Base-by-base conservation (phyloP, 2,329 filamentous ascomycete genomes). In the Trichoderma sp. region DNA sequence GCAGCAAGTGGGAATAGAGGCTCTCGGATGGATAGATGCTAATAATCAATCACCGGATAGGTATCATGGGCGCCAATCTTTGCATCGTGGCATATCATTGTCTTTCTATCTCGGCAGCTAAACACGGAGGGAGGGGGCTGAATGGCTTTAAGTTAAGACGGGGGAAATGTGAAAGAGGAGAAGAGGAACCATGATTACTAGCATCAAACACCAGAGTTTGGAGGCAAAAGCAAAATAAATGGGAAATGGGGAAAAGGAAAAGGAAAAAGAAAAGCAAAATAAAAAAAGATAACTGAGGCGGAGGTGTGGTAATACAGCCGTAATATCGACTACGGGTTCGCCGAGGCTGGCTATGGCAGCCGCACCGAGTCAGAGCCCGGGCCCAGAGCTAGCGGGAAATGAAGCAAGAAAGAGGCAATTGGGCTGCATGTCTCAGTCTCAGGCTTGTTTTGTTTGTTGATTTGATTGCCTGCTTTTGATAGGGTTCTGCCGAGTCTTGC, bases 261-360 rank as follows among this genome's bases (percentile, higher is more conserved):
- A 15, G 17, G 32, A 53, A 36, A 23, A 23, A 23, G 28, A 15
- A 6, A 65, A 26, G n/a, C 26, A 32, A n/a, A 30, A 23, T 4
- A 15, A 23, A 39, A 58, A 20, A 20, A 55, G 17, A 20, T 5
- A 39, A 20, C 6, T 28, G 15, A 36, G 30, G 23, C n/a, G 23
- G 26, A 47, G 34, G 65, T 68, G 65, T 58, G 65, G 53, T 68
- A 58, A 58, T 68, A 66, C 63, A 66, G 63, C 28, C 30, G 63
- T 57, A 66, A 66, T 66, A 28, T 66, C 50, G 47, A 20, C 63
- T 23, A 20, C 20, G 32, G 32, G 47, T 32, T 66, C 32, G 47
- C 50, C 55, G 55, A 59, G 28, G 28, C 28, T 59, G 55, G 55
- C 47, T 30, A 47, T 28, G 17, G 63, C 47, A 55, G 58, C 58